Evolutionary conservation across 2,329 filamentous ascomycete genomes (phyloP).

Genomic region (Phyllosticta citribraziliensis): DNA sequence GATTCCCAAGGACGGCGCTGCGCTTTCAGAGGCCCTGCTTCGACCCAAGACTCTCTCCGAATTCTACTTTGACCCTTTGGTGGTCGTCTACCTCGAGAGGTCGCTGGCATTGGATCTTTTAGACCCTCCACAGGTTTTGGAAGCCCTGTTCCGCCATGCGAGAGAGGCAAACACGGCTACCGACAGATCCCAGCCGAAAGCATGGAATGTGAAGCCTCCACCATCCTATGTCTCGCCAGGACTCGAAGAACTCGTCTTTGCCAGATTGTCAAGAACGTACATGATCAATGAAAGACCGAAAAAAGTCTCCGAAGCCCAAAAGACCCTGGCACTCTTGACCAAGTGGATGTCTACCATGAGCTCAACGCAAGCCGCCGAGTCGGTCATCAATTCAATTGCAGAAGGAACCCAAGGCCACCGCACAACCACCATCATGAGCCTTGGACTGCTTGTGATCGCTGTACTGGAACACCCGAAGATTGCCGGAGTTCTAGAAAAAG

Average conservation of each 20-base stretch:
- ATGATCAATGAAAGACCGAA: constrained; percentile 21
- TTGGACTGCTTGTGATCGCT: constrained; percentile 53
- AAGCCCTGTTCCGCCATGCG: constrained; percentile 25
- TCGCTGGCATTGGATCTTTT: constrained; percentile 23
- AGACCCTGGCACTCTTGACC: constrained; percentile 21
- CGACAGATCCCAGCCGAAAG: neutral
- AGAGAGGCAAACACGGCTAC: neutral
- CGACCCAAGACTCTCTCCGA: constrained; percentile 20
- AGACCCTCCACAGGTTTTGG: constrained; percentile 26
- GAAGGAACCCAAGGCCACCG: constrained; percentile 38
- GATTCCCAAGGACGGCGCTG: constrained; percentile 25
- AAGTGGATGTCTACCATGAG: constrained; percentile 32
- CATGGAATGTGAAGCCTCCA: constrained; percentile 10
- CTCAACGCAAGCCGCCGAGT: constrained; percentile 29
- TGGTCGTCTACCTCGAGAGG: constrained; percentile 25
- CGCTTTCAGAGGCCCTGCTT: constrained; percentile 26
- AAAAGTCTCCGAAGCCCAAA: constrained; percentile 21
- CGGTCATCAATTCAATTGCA: constrained; percentile 30
- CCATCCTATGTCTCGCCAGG: constrained; percentile 25
- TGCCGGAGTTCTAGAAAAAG: constrained; percentile 42
- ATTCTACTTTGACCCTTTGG: constrained; percentile 24
- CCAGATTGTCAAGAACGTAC: constrained; percentile 27
- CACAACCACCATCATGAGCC: constrained; percentile 50
- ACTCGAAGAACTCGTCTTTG: constrained; percentile 28
- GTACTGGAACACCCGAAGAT: constrained; percentile 52